These are phyloP conservation scores for Phytophthora sp. DNA, from an alignment of 352 stramenopile species.

Conservation along the genomic window DNA sequence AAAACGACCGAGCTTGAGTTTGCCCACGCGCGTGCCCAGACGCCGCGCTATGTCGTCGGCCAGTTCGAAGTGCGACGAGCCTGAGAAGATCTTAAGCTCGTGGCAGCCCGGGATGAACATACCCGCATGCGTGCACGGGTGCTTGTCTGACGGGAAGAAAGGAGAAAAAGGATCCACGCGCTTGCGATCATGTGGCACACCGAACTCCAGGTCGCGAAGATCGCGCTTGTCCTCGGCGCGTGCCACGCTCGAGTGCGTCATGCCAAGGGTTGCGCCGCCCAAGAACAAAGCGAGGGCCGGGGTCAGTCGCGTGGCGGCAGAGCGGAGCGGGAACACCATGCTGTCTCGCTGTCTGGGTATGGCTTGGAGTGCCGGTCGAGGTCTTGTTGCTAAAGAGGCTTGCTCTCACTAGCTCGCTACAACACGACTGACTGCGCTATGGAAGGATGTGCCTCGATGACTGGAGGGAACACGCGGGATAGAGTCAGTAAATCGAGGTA, in stretches of 20 bases:
- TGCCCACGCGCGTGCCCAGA: conserved; percentile 87
- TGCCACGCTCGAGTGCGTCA: conserved; percentile 44
- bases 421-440: conserved; percentile 12
- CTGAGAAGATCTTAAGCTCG: conserved; percentile 94
- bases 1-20: conserved; percentile 90
- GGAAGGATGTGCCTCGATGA: not conserved
- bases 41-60: conserved; percentile 90
- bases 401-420: conserved; percentile 13
- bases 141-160: conserved; percentile 91
- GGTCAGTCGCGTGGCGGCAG: conserved; percentile 49
- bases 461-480: not conserved
- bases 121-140: conserved; percentile 89
- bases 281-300: conserved; percentile 58
- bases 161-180: conserved; percentile 89
- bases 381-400: not conserved
- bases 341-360: not conserved
- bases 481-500: not conserved
- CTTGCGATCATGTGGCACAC: conserved; percentile 86
- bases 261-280: conserved; percentile 52
- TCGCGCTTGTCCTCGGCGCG: conserved; percentile 73
- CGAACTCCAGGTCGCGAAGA: conserved; percentile 87
- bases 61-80: conserved; percentile 91
- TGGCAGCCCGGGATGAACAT: conserved; percentile 93
- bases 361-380: not conserved
- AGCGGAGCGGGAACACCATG: conserved; percentile 76